Evolutionary conservation across 2,329 filamentous ascomycete species (phyloP).

Genomic region (Fusarium globosum): DNA sequence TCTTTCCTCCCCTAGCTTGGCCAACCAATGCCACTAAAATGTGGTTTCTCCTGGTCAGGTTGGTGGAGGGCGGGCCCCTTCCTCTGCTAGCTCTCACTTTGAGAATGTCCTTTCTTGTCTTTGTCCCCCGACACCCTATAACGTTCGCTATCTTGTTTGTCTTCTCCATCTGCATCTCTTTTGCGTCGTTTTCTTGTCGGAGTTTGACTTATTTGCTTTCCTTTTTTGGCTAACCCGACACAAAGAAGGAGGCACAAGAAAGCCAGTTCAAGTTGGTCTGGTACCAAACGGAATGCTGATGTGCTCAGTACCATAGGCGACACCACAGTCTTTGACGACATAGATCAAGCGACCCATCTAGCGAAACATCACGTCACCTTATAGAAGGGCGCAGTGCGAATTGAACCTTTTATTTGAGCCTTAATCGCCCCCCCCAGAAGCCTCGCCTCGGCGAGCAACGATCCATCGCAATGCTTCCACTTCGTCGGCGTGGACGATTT

Average conservation of each 20-base stretch:
- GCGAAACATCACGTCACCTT: background rate
- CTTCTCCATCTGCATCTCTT: background rate
- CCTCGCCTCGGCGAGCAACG: slow-evolving; percentile 43
- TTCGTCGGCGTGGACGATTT: slow-evolving; percentile 70
- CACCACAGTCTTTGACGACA: slow-evolving; percentile 15
- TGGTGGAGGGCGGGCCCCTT: slow-evolving; percentile 10
- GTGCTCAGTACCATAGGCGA: slow-evolving; percentile 15
- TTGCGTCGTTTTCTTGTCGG: background rate
- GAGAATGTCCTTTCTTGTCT: slow-evolving; percentile 18
- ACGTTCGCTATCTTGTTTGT: slow-evolving; percentile 2
- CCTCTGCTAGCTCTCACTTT: slow-evolving; percentile 1
- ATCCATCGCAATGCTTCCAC: slow-evolving; percentile 57
- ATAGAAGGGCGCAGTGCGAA: background rate
- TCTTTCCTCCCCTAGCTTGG: background rate
- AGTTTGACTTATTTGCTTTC: background rate
- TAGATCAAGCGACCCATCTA: slow-evolving; percentile 7
- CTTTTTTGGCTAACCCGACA: background rate
- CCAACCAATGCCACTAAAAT: slow-evolving; percentile 30
- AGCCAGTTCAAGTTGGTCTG: slow-evolving; percentile 1
- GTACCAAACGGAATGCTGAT: slow-evolving; percentile 30
- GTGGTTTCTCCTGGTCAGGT: slow-evolving; percentile 4
- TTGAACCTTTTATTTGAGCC: background rate
- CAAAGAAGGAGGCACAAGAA: background rate
- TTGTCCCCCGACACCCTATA: background rate
- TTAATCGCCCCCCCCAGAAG: slow-evolving; percentile 25